A percentile compares a stretch with the other conserved stretches of the same genome.
Conservation (phyloP, 202 grass and related monocot species). For the Brachypodium distachyon region DNA sequence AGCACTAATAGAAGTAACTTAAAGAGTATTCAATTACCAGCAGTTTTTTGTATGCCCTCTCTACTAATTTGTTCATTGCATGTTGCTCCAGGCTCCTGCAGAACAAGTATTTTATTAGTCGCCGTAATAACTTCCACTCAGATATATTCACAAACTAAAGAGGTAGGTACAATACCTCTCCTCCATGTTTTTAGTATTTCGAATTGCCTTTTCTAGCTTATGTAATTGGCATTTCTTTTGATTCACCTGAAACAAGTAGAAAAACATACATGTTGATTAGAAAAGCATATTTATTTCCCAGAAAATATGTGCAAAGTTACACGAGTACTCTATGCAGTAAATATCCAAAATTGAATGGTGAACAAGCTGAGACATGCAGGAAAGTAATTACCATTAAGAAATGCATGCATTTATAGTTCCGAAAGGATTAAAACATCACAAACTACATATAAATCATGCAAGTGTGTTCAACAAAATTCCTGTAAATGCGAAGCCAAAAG, state of each 20-base stretch:
- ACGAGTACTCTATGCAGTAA: not conserved
- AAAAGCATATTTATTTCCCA: slow-evolving; percentile 6
- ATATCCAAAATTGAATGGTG: not conserved
- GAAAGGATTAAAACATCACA: not conserved
- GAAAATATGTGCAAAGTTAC: slow-evolving; percentile 16
- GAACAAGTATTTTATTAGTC: slow-evolving; percentile 11
- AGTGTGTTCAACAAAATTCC: not conserved
- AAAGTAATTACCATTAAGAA: not conserved
- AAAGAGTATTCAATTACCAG: slow-evolving; percentile 36
- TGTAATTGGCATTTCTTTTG: slow-evolving; percentile 50
- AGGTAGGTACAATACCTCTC: slow-evolving; percentile 39
- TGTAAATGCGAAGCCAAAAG: not conserved
- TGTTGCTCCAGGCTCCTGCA: slow-evolving; percentile 58
- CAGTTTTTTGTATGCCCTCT: slow-evolving; percentile 57
- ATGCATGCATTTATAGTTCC: not conserved
- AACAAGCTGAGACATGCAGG: not conserved
- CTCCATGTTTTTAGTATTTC: slow-evolving; percentile 51
- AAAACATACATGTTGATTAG: not conserved
- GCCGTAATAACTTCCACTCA: not conserved
- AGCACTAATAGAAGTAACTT: not conserved
- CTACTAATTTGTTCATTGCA: slow-evolving; percentile 70
- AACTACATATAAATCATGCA: not conserved
- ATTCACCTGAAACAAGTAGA: slow-evolving; percentile 41
- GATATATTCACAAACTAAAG: not conserved
- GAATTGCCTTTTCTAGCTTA: slow-evolving; percentile 54